Conservation (phyloP, 805 yeast genomes). For the Metschnikowia kunwiensis region DNA sequence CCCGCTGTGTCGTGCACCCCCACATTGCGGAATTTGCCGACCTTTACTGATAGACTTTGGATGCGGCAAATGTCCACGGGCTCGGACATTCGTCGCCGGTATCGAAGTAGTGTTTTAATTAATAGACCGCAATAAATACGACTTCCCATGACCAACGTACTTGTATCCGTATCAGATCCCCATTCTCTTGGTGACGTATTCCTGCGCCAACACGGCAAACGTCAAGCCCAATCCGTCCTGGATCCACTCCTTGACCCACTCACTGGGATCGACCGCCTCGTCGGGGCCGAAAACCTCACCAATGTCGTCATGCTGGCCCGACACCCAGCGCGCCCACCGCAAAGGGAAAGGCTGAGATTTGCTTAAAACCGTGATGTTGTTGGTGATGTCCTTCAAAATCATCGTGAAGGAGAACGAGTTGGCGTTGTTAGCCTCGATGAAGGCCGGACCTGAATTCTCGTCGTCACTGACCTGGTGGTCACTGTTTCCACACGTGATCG, state of each 20-base stretch:
- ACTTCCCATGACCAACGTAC: background rate
- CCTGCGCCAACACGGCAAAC: constrained; percentile 85
- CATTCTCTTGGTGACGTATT: constrained; percentile 89
- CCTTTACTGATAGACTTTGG: constrained; percentile 28
- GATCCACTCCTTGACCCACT: constrained; percentile 47
- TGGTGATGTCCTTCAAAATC: constrained; percentile 73
- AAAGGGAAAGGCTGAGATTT: constrained; percentile 88
- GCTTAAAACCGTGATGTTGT: constrained; percentile 67
- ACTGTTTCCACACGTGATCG: constrained; percentile 32
- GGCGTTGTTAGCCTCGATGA: constrained; percentile 46
- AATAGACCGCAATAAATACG: background rate
- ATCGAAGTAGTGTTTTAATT: constrained; percentile 1
- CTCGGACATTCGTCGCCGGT: background rate
- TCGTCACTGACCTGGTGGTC: constrained; percentile 12
- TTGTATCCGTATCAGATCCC: constrained; percentile 39
- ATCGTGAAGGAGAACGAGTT: constrained; percentile 72
- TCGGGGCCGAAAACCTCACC: constrained; percentile 16
- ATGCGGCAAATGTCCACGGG: background rate
- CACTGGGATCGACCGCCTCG: constrained; percentile 37
- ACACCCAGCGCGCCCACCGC: constrained; percentile 94
- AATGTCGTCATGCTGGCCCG: constrained; percentile 35
- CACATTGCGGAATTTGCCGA: constrained; percentile 46
- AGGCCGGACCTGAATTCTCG: constrained; percentile 16
- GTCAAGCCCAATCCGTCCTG: constrained; percentile 64
- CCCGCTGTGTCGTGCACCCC: constrained; percentile 31